Percentiles rank a stretch among this genome's conserved stretches.
Conservation (phyloP, 108 stramenopile genomes). For the Cylindrotheca fusiformis region DNA sequence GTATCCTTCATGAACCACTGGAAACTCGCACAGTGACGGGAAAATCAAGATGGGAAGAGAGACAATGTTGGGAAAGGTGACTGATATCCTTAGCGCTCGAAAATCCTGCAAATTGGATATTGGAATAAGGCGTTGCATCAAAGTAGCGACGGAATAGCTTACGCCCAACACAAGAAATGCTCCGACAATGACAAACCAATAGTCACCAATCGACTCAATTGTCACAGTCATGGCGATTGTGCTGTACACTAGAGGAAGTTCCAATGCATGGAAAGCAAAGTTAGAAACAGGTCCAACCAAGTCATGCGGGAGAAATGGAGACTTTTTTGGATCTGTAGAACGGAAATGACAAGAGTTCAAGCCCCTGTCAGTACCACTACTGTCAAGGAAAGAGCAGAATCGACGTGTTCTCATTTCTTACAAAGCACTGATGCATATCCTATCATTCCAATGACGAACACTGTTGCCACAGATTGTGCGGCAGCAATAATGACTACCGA, state of each 20-base stretch:
- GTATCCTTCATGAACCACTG: conserved; percentile 57
- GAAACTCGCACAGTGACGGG: conserved; percentile 72
- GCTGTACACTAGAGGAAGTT: conserved; percentile 57
- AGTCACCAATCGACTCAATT: conserved; percentile 42
- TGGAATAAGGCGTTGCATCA: conserved; percentile 24
- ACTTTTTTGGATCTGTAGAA: conserved; percentile 29
- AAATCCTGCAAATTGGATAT: conserved; percentile 31
- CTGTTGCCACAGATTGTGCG: conserved; percentile 62
- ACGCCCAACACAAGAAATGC: conserved; percentile 42
- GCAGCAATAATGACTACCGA: conserved; percentile 59
- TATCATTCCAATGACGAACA: conserved; percentile 58
- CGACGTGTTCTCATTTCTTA: too few relatives aligned
- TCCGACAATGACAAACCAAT: conserved; percentile 64
- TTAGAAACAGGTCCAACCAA: conserved; percentile 49
- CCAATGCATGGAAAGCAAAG: conserved; percentile 60
- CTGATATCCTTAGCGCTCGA: conserved; percentile 55
- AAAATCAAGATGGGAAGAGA: conserved; percentile 74
- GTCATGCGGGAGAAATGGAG: conserved; percentile 48
- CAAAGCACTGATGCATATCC: conserved; percentile 54
- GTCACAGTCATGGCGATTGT: conserved; percentile 57
- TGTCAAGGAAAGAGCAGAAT: too few relatives aligned
- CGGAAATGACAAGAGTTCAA: background rate
- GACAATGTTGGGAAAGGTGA: conserved; percentile 74
- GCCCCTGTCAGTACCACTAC: too few relatives aligned
- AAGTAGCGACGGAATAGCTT: conserved; percentile 54